Conservation (phyloP, 371 early-diverging fungal species). For the Smittium mucronatum region DNA sequence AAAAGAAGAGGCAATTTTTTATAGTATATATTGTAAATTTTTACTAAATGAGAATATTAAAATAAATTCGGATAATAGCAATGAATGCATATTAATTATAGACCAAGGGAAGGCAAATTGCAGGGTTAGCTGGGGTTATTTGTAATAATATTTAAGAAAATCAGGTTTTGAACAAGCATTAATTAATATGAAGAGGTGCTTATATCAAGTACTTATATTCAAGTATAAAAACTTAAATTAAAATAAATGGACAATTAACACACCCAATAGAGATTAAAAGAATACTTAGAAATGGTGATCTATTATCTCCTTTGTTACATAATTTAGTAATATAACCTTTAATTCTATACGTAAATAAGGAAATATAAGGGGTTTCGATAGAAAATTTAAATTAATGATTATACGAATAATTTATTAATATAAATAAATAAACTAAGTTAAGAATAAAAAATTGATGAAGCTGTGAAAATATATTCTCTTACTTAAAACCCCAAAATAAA, state of each 20-base stretch:
- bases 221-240: not conserved
- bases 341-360: not conserved
- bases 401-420: conserved; percentile 14
- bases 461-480: not conserved
- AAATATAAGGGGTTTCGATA: conserved; percentile 1
- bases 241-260: conserved; percentile 10
- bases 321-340: conserved; percentile 14
- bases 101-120: conserved; percentile 10
- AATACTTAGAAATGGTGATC: conserved; percentile 14
- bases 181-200: no score
- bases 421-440: not conserved
- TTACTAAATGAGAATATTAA: not conserved
- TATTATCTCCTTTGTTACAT: conserved; percentile 14
- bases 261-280: not conserved
- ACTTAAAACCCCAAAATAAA: conserved; percentile 6
- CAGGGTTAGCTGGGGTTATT: conserved; percentile 8
- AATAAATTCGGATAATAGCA: not conserved
- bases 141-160: conserved; percentile 2
- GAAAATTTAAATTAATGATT: not conserved
- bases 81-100: conserved; percentile 3
- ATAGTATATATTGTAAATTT: not conserved
- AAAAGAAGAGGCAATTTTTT: conserved; percentile 1
- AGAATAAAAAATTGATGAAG: not conserved
- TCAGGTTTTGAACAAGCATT: not conserved
- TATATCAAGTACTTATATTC: conserved; percentile 8